A percentile compares a stretch with the other conserved stretches of the same genome.
phyloP scores from a whole-genome alignment of 2,329 filamentous ascomycete genomes.

The Aspergillus sp. region DNA sequence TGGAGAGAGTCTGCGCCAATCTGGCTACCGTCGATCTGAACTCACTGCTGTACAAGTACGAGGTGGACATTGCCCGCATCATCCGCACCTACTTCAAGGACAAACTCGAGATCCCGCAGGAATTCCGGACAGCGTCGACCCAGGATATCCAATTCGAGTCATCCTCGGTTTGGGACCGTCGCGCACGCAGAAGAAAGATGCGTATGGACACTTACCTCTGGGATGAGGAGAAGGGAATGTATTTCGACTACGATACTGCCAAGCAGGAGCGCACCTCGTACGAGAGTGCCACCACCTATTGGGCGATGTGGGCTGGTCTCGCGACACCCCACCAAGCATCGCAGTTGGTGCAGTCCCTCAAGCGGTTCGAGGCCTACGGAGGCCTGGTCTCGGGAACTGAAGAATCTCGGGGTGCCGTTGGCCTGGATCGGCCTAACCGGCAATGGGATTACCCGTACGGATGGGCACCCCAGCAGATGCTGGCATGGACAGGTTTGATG shows the following conservation, averaged over 20 bases:
- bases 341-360: constrained; percentile 79
- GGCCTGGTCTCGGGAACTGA: constrained; percentile 88
- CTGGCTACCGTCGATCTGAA: constrained; percentile 94
- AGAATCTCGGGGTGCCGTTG: constrained; percentile 77
- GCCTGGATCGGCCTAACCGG: constrained; percentile 82
- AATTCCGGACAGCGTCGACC: constrained; percentile 71
- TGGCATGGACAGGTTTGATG: constrained; percentile 90
- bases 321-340: constrained; percentile 84
- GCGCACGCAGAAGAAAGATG: constrained; percentile 78
- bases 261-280: constrained; percentile 79
- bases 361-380: constrained; percentile 83
- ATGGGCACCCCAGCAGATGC: constrained; percentile 98
- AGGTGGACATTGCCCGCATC: constrained; percentile 84
- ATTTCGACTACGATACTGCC: constrained; percentile 92
- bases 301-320: constrained; percentile 94
- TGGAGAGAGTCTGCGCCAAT: constrained; percentile 84
- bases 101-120: constrained; percentile 74
- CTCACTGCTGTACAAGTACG: constrained; percentile 94
- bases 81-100: constrained; percentile 86
- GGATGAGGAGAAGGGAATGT: constrained; percentile 91
- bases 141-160: constrained; percentile 72
- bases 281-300: constrained; percentile 91
- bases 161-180: constrained; percentile 86
- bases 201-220: constrained; percentile 92
- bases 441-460: constrained; percentile 99